Evolutionary conservation across 805 yeast genomes (phyloP).

Genomic region (Zygosaccharomyces bisporus): DNA sequence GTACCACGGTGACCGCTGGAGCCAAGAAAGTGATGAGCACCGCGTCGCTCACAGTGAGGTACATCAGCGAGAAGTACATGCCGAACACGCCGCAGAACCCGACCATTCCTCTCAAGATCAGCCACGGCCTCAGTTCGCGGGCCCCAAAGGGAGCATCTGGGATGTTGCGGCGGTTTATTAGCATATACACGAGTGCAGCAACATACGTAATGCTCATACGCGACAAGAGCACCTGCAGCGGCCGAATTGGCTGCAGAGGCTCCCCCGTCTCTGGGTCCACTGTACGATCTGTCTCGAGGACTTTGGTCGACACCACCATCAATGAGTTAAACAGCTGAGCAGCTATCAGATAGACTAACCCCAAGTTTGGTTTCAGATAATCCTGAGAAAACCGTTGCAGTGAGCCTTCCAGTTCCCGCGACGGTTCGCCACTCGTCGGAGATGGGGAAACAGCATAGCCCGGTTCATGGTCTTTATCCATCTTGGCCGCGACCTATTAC

Average conservation of each 20-base stretch:
- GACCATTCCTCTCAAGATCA: constrained; percentile 59
- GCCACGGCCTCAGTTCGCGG: constrained; percentile 46
- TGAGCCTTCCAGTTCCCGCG: background rate
- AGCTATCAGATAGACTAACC: constrained; percentile 52
- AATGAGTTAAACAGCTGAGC: constrained; percentile 73
- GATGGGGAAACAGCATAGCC: background rate
- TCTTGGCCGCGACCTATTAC: background rate
- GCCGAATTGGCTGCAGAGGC: constrained; percentile 55
- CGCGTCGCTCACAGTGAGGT: constrained; percentile 75
- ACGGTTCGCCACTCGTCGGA: background rate
- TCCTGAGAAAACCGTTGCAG: constrained; percentile 16
- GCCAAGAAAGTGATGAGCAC: constrained; percentile 73
- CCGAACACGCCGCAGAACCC: constrained; percentile 84
- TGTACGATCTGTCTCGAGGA: constrained; percentile 63
- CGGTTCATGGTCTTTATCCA: constrained; percentile 3
- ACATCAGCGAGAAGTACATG: constrained; percentile 67
- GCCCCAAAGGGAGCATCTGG: constrained; percentile 72
- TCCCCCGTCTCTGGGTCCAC: constrained; percentile 37
- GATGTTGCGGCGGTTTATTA: constrained; percentile 39
- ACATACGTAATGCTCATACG: constrained; percentile 71
- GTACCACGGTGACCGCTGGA: constrained; percentile 71
- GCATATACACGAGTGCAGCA: constrained; percentile 56
- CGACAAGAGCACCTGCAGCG: constrained; percentile 70
- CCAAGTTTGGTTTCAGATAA: constrained; percentile 41
- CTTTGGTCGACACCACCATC: constrained; percentile 72